phyloP scores from a whole-genome alignment of 2,329 filamentous ascomycete genomes.

The Xylariales sp. region DNA sequence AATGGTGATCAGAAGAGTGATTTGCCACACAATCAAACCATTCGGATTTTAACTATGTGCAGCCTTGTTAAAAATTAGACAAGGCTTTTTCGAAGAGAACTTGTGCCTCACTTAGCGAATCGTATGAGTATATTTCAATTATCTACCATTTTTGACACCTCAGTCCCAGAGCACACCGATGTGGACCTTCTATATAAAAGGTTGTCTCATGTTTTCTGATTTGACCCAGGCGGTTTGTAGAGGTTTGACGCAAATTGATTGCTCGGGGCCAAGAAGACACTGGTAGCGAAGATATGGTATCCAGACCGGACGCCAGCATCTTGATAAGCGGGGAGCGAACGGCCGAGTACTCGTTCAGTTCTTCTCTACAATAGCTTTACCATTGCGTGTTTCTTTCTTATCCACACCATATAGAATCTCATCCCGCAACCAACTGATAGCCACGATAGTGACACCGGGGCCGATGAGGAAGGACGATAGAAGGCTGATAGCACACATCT shows the following conservation, averaged over 20 bases:
- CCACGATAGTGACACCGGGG: background rate
- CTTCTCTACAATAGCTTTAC: background rate
- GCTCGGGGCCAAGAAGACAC: background rate
- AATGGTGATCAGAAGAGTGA: background rate
- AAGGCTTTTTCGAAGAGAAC: background rate
- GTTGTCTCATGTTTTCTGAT: background rate
- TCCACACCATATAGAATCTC: constrained; percentile 1
- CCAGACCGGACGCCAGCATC: background rate
- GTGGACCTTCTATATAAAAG: background rate
- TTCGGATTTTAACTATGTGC: background rate
- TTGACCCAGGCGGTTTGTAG: background rate
- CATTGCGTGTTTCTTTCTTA: background rate
- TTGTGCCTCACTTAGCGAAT: background rate
- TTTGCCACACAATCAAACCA: background rate
- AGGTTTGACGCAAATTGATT: background rate
- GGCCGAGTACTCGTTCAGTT: background rate
- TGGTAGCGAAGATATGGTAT: background rate
- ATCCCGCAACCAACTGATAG: constrained; percentile 3
- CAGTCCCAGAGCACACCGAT: background rate
- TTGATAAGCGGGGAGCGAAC: background rate
- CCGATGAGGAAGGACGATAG: constrained; percentile 1
- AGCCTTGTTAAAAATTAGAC: background rate
- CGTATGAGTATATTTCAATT: background rate
- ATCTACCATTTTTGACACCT: background rate
- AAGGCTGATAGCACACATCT: background rate